phyloP scores from a whole-genome alignment of 352 stramenopile species.

The Pythium diclinum region DNA sequence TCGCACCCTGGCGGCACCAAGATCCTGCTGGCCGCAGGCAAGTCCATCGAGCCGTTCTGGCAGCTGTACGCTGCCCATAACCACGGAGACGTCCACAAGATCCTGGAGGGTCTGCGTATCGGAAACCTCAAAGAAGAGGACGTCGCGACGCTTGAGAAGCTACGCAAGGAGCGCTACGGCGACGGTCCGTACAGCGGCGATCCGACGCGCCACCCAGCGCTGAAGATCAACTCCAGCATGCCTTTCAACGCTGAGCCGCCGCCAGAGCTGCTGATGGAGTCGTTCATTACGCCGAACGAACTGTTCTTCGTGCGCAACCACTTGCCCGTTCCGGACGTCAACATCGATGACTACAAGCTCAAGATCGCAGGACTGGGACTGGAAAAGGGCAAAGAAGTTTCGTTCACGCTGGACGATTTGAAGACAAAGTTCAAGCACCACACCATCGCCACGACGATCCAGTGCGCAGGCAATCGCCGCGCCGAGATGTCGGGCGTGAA shows the following conservation, averaged over 20 bases:
- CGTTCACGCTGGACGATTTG: slow-evolving; percentile 82
- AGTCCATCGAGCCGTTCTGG: slow-evolving; percentile 93
- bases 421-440: slow-evolving; percentile 92
- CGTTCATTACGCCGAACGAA: slow-evolving; percentile 95
- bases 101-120: slow-evolving; percentile 91
- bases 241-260: slow-evolving; percentile 96
- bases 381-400: slow-evolving; percentile 37
- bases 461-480: slow-evolving; percentile 97
- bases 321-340: slow-evolving; percentile 92
- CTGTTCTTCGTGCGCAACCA: slow-evolving; percentile 98
- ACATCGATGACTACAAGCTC: slow-evolving; percentile 57
- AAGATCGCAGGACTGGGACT: slow-evolving; percentile 69
- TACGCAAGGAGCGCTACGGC: slow-evolving; percentile 78
- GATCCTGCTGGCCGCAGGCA: slow-evolving; percentile 86
- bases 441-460: slow-evolving; percentile 92
- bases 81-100: slow-evolving; percentile 87
- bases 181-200: slow-evolving; percentile 94
- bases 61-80: slow-evolving; percentile 96
- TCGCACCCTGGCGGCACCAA: slow-evolving; percentile 92
- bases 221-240: slow-evolving; percentile 93
- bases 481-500: slow-evolving; percentile 92
- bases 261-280: slow-evolving; percentile 88
- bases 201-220: slow-evolving; percentile 76
- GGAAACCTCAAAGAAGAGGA: slow-evolving; percentile 87
- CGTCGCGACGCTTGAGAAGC: slow-evolving; percentile 82